Percentiles rank a stretch among this genome's conserved stretches.
Evolutionary conservation across 208 protist genomes (phyloP).

Genomic region (Trypanosoma lewisi): DNA sequence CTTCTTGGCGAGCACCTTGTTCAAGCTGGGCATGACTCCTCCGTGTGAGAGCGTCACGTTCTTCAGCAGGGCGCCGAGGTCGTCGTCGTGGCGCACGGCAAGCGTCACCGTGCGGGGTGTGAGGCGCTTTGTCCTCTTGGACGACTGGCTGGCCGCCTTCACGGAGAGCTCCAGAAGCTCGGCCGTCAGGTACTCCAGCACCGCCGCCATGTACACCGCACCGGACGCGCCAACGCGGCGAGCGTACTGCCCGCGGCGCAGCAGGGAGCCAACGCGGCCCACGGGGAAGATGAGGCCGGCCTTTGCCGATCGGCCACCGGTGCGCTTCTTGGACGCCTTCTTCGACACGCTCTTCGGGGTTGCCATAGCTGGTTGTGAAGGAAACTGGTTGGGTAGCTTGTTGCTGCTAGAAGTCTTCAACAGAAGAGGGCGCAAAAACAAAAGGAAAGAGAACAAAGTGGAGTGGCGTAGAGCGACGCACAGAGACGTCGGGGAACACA

Average conservation of each 20-base stretch:
- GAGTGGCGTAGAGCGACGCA: too few relatives aligned
- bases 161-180: conserved; percentile 83
- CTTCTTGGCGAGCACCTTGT: too few relatives aligned
- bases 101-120: too few relatives aligned
- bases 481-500: too few relatives aligned
- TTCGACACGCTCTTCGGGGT: conserved; percentile 60
- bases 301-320: conserved; percentile 88
- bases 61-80: too few relatives aligned
- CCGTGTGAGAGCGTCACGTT: too few relatives aligned
- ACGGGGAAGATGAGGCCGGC: conserved; percentile 99
- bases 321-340: conserved; percentile 73
- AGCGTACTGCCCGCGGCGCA: conserved; percentile 96
- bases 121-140: conserved; percentile 68
- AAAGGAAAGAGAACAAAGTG: neutral
- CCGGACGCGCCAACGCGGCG: conserved; percentile 96
- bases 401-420: too few relatives aligned
- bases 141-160: conserved; percentile 63
- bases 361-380: conserved; percentile 31
- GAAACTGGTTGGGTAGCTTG: too few relatives aligned
- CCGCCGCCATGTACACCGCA: conserved; percentile 98
- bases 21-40: too few relatives aligned
- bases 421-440: too few relatives aligned
- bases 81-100: too few relatives aligned
- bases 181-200: conserved; percentile 97
- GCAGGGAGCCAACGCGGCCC: conserved; percentile 95